Conservation (phyloP, 495 filamentous ascomycete species). For the Hypoxylon rickii region DNA sequence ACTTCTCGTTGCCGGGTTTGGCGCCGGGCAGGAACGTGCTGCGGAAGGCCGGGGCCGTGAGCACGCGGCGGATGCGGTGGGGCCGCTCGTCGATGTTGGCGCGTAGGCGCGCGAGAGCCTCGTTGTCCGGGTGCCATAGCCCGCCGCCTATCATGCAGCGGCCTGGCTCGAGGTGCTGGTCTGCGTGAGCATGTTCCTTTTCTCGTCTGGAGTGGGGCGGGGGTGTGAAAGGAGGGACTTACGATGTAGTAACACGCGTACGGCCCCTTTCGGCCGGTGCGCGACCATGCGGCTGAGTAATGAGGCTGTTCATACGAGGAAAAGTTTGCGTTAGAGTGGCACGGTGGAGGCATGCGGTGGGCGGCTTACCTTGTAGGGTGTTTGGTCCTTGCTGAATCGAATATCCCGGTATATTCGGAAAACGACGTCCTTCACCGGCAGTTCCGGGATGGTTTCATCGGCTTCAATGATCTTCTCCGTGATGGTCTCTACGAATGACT, state of each 20-base stretch:
- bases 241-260: conserved; percentile 78
- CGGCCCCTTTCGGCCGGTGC: conserved; percentile 82
- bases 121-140: conserved; percentile 73
- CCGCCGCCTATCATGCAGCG: conserved; percentile 67
- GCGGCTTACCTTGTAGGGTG: conserved; percentile 76
- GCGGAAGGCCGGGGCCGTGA: conserved; percentile 62
- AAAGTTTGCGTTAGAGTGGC: conserved; percentile 5
- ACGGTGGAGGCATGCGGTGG: too few species aligned
- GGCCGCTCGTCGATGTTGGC: conserved; percentile 73
- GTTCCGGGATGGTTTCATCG: conserved; percentile 80
- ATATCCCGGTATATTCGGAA: conserved; percentile 87
- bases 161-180: conserved; percentile 45
- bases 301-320: conserved; percentile 57
- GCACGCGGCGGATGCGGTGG: conserved; percentile 64
- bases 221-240: background rate
- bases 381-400: conserved; percentile 75
- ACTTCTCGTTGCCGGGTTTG: conserved; percentile 54
- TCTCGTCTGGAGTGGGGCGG: background rate
- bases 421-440: conserved; percentile 81
- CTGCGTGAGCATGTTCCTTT: background rate
- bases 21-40: conserved; percentile 65
- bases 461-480: conserved; percentile 69
- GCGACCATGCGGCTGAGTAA: conserved; percentile 83
- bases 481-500: conserved; percentile 70
- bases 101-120: conserved; percentile 65